Evolutionary conservation across 306 rosid species (phyloP).

Genomic region (Inga oerstediana): DNA sequence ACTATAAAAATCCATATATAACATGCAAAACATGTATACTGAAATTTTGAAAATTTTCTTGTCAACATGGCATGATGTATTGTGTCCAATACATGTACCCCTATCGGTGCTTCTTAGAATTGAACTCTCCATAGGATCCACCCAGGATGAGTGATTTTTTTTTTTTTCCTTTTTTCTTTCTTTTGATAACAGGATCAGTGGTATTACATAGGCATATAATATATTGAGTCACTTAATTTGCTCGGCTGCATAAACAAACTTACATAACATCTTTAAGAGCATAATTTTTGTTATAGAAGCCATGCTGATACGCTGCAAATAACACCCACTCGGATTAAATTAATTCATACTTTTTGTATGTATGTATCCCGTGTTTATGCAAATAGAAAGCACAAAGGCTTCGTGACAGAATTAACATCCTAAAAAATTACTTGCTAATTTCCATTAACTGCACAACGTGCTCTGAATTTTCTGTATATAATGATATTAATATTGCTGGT

Average conservation of each 20-base stretch:
- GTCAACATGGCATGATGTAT: background rate
- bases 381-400: background rate
- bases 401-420: background rate
- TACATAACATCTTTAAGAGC: slow-evolving; percentile 12
- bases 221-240: slow-evolving; percentile 4
- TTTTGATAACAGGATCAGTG: background rate
- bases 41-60: too few species aligned
- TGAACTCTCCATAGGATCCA: too few species aligned
- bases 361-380: background rate
- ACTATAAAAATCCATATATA: too few species aligned
- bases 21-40: background rate
- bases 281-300: slow-evolving; percentile 4
- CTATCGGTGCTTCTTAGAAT: too few species aligned
- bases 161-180: too few species aligned
- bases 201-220: background rate
- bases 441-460: background rate
- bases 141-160: too few species aligned
- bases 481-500: slow-evolving; percentile 3
- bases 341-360: background rate
- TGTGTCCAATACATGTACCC: too few species aligned
- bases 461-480: slow-evolving; percentile 16
- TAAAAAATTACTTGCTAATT: background rate
- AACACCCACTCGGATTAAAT: background rate
- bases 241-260: slow-evolving; percentile 23
- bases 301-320: background rate